These are phyloP conservation scores for Xanthoparmelia taractica DNA, from an alignment of 495 filamentous ascomycete genomes.

Conservation along the genomic window DNA sequence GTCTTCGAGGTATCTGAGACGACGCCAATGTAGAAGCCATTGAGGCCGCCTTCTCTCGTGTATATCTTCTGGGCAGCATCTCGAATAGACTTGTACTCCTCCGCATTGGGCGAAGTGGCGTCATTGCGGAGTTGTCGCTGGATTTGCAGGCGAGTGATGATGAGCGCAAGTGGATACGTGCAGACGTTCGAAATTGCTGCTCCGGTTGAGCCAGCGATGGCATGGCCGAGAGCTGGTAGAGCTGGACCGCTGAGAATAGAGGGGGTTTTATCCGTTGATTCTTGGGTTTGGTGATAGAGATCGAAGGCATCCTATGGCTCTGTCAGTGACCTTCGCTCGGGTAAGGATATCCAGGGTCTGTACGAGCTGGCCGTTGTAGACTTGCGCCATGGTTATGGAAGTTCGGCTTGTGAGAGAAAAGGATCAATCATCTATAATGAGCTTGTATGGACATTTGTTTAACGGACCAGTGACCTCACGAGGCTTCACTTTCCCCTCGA, in stretches of 20 bases:
- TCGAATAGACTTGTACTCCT: conserved; percentile 50
- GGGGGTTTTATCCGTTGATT: conserved; percentile 29
- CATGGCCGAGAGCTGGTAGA: conserved; percentile 84
- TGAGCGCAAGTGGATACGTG: conserved; percentile 78
- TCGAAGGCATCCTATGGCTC: conserved; percentile 41
- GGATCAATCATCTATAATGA: background rate
- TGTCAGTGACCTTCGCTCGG: conserved; percentile 4
- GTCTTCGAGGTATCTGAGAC: conserved; percentile 64
- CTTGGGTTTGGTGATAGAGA: conserved; percentile 43
- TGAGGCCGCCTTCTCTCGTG: conserved; percentile 55
- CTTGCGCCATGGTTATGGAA: conserved; percentile 17
- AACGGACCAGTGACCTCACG: background rate
- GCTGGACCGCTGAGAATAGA: conserved; percentile 40
- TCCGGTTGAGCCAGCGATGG: conserved; percentile 69
- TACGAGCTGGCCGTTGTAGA: conserved; percentile 30
- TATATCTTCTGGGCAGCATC: conserved; percentile 72
- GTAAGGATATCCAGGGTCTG: background rate
- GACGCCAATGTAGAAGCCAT: conserved; percentile 69
- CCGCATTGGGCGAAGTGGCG: conserved; percentile 32
- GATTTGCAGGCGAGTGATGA: conserved; percentile 77
- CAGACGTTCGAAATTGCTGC: conserved; percentile 72
- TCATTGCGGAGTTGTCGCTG: conserved; percentile 54
- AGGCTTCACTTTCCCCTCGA: too few relatives aligned
- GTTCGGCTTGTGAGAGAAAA: background rate
- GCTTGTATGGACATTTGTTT: background rate